phyloP scores from a whole-genome alignment of 345 rosid genomes.

The Anastatica hierochuntica region DNA sequence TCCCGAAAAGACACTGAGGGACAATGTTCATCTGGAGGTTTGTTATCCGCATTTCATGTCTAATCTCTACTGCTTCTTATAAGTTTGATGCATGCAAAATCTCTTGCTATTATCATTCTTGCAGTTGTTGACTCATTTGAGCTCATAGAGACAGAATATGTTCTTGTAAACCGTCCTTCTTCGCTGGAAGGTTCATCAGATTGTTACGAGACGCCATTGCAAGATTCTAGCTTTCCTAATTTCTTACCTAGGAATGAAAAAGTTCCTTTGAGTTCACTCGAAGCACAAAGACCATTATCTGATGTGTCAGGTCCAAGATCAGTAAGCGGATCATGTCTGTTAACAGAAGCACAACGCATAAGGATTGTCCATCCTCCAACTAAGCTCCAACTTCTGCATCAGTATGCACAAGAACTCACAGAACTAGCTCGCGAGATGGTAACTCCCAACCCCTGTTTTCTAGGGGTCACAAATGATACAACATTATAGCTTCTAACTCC shows the following conservation, averaged over 20 bases:
- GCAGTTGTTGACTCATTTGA: constrained; percentile 47
- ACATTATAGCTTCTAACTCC: background rate
- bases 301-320: constrained; percentile 26
- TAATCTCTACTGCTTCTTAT: background rate
- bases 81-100: constrained; percentile 11
- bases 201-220: constrained; percentile 44
- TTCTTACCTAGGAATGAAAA: constrained; percentile 28
- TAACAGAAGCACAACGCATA: constrained; percentile 45
- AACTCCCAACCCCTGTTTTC: constrained; percentile 2
- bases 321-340: too few relatives aligned
- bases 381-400: constrained; percentile 45
- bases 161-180: constrained; percentile 48
- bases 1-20: constrained; percentile 27
- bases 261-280: constrained; percentile 24
- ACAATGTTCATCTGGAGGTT: constrained; percentile 38
- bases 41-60: constrained; percentile 8
- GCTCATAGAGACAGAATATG: constrained; percentile 69
- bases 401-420: constrained; percentile 41
- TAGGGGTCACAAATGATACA: background rate
- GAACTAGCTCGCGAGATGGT: constrained; percentile 65
- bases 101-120: too few relatives aligned
- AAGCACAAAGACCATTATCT: constrained; percentile 28
- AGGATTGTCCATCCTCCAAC: constrained; percentile 45
- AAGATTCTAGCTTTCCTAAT: constrained; percentile 30
- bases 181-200: constrained; percentile 47